These are phyloP conservation scores for Diversispora eburnea DNA, from an alignment of 192 early-diverging fungal species.

Conservation along the genomic window DNA sequence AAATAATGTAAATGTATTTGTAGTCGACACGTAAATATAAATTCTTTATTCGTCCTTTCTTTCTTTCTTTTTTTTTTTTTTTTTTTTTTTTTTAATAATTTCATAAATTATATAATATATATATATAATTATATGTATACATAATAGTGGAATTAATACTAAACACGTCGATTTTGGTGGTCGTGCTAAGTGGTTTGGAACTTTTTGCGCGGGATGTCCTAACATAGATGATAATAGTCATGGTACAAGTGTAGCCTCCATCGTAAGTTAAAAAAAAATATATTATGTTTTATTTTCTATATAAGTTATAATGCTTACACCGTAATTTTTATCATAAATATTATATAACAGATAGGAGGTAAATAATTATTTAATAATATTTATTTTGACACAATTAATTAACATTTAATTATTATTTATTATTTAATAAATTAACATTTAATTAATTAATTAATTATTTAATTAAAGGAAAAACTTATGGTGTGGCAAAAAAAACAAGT, in stretches of 20 bases:
- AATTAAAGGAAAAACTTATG: constrained; percentile 57
- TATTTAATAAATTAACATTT: constrained; percentile 37
- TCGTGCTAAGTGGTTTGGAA: constrained; percentile 60
- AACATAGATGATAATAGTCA: constrained; percentile 41
- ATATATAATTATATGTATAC: not conserved
- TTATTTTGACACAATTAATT: not conserved
- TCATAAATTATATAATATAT: not conserved
- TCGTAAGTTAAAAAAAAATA: not conserved
- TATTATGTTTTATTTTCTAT: not conserved
- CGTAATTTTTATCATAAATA: no score
- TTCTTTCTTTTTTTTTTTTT: not conserved
- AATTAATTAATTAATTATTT: no score
- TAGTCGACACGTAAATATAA: constrained; percentile 56
- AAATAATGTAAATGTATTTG: constrained; percentile 54
- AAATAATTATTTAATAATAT: not conserved
- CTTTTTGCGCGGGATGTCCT: constrained; percentile 49
- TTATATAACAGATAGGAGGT: no score
- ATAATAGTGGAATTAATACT: constrained; percentile 53
- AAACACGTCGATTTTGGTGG: constrained; percentile 70
- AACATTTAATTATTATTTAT: no score
- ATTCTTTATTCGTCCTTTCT: not conserved
- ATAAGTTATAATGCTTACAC: constrained; percentile 82
- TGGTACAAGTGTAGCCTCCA: no score
- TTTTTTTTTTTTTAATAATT: not conserved
- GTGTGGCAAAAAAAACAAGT: constrained; percentile 56